Evolutionary conservation across 768 basidiomycete genomes (phyloP).

Genomic region (Pulveroboletus sp.): DNA sequence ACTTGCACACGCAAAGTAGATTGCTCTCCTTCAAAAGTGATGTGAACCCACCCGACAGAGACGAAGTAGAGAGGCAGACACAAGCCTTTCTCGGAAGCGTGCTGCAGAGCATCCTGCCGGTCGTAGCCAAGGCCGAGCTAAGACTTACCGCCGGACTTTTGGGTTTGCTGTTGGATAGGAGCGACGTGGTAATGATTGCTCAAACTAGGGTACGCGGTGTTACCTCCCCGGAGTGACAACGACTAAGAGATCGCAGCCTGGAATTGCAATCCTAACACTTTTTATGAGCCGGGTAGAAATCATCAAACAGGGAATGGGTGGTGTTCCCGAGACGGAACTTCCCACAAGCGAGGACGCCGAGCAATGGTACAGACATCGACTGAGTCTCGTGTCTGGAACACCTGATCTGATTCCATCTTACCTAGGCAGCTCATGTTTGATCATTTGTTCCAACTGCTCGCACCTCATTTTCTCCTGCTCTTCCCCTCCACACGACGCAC

Average conservation of each 20-base stretch:
- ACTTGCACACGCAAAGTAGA: constrained; percentile 19
- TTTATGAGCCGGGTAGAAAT: constrained; percentile 92
- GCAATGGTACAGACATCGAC: constrained; percentile 56
- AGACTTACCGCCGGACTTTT: constrained; percentile 83
- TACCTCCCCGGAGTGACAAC: background rate
- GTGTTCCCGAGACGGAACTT: constrained; percentile 50
- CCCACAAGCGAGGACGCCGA: constrained; percentile 71
- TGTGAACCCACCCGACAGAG: constrained; percentile 37
- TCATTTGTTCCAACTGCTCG: constrained; percentile 75
- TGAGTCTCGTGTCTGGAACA: background rate
- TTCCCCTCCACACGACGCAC: constrained; percentile 87
- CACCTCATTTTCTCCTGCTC: constrained; percentile 69
- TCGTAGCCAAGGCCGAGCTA: constrained; percentile 74
- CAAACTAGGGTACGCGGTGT: constrained; percentile 66
- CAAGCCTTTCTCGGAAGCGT: constrained; percentile 84
- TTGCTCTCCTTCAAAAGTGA: constrained; percentile 17
- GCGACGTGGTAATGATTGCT: constrained; percentile 66
- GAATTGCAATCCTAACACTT: constrained; percentile 83
- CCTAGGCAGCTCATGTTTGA: constrained; percentile 84
- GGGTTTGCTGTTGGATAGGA: constrained; percentile 75
- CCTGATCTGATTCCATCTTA: constrained; percentile 8
- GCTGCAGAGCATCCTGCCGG: constrained; percentile 79
- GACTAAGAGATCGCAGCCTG: constrained; percentile 56
- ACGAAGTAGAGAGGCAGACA: constrained; percentile 82
- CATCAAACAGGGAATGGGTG: constrained; percentile 67